These are phyloP conservation scores for Warburgia ugandensis DNA, from an alignment of 164 flowering plant genomes.

Conservation along the genomic window DNA sequence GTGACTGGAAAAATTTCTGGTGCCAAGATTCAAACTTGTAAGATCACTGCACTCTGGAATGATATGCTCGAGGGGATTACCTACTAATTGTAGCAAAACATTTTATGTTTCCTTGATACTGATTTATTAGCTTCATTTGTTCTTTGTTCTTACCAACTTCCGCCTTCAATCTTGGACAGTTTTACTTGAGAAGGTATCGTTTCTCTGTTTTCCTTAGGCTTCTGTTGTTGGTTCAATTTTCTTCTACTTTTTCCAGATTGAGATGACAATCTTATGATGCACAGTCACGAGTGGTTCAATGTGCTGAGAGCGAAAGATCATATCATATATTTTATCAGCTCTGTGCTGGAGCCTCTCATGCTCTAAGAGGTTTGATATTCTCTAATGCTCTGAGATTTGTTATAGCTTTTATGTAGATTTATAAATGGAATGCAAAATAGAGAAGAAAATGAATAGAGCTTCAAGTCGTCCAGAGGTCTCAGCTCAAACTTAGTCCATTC, in stretches of 20 bases:
- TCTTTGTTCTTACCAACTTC: conserved; percentile 13
- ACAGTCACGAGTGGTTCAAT: conserved; percentile 97
- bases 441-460: no score
- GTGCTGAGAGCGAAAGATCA: conserved; percentile 88
- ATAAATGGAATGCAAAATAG: no score
- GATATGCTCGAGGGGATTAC: no score
- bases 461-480: no score
- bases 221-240: conserved; percentile 1
- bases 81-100: no score
- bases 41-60: no score
- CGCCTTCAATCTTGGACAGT: conserved; percentile 36
- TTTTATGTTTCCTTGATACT: conserved; percentile 10
- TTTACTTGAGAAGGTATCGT: conserved; percentile 90
- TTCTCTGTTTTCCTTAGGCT: conserved; percentile 1
- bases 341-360: conserved; percentile 81
- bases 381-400: no score
- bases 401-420: no score
- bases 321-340: conserved; percentile 98
- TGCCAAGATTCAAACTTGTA: conserved; percentile 96
- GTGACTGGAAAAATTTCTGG: conserved; percentile 94
- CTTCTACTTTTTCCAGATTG: background rate
- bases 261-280: no score
- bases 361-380: conserved; percentile 57
- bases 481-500: no score
- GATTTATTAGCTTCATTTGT: conserved; percentile 20